Percentiles rank a stretch among this genome's conserved stretches.
phyloP scores from a whole-genome alignment of 2,329 filamentous ascomycete genomes.

The Scolecobasidium constrictum region DNA sequence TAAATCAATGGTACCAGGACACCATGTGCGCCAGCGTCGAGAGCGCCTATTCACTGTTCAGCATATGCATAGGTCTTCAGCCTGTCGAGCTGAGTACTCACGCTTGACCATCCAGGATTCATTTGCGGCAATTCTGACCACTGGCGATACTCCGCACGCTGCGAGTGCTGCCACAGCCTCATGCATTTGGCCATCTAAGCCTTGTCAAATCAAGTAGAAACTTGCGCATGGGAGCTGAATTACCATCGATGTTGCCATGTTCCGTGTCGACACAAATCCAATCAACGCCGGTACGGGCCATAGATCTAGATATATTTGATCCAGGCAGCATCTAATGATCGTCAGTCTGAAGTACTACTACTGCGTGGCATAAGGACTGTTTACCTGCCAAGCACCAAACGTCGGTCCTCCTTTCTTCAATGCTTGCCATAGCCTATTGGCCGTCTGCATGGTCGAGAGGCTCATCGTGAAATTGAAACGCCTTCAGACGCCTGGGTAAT shows the following conservation, averaged over 20 bases:
- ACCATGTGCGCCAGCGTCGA: slow-evolving; percentile 50
- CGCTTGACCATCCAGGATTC: slow-evolving; percentile 53
- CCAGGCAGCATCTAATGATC: slow-evolving; percentile 38
- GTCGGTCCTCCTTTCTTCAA: slow-evolving; percentile 38
- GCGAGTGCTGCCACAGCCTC: slow-evolving; percentile 41
- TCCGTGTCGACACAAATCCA: slow-evolving; percentile 46
- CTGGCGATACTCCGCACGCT: slow-evolving; percentile 30
- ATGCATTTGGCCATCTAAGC: slow-evolving; percentile 41
- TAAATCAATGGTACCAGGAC: slow-evolving; percentile 44
- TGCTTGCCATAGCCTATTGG: slow-evolving; percentile 41
- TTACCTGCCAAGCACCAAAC: slow-evolving; percentile 48
- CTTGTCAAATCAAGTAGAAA: slow-evolving; percentile 3
- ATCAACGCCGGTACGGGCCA: slow-evolving; percentile 42
- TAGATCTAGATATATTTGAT: slow-evolving; percentile 41
- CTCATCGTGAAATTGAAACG: background rate
- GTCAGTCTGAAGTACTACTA: background rate
- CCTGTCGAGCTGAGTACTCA: slow-evolving; percentile 17
- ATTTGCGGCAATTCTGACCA: slow-evolving; percentile 42
- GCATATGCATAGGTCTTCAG: too few relatives aligned
- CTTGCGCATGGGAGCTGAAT: background rate
- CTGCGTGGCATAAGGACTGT: background rate
- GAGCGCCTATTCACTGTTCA: slow-evolving; percentile 36
- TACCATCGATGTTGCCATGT: slow-evolving; percentile 46
- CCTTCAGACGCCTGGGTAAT: too few relatives aligned
- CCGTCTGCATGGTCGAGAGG: slow-evolving; percentile 36